Percentiles rank a stretch among this genome's conserved stretches.
Conservation (phyloP, 1,284 basidiomycete species). For the Pseudomicrostroma phylloplanum region DNA sequence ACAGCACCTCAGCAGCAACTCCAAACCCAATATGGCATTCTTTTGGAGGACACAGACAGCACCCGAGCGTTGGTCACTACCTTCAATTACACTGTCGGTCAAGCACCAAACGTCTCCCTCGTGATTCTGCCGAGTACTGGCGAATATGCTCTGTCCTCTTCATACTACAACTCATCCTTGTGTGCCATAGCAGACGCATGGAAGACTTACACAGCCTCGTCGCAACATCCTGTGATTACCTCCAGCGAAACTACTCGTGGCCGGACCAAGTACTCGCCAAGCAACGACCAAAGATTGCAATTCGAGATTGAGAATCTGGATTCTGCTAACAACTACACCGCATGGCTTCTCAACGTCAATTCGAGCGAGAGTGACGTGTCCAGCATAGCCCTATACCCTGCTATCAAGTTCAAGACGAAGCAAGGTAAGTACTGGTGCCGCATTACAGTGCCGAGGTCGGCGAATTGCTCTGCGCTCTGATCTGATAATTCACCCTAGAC, state of each 20-base stretch:
- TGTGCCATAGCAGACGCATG: slow-evolving; percentile 45
- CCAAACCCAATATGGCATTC: neutral
- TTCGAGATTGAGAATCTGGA: slow-evolving; percentile 34
- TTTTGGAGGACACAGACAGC: slow-evolving; percentile 40
- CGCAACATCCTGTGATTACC: slow-evolving; percentile 21
- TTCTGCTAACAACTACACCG: slow-evolving; percentile 49
- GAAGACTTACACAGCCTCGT: slow-evolving; percentile 13
- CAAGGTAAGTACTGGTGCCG: slow-evolving; percentile 12
- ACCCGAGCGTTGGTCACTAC: slow-evolving; percentile 44
- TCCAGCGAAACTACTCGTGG: slow-evolving; percentile 35
- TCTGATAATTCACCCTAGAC: too few relatives aligned
- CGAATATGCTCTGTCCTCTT: slow-evolving; percentile 23
- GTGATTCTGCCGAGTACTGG: slow-evolving; percentile 42
- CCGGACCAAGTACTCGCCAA: slow-evolving; percentile 18
- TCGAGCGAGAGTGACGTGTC: slow-evolving; percentile 8
- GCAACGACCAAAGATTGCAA: slow-evolving; percentile 21
- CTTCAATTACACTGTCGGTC: slow-evolving; percentile 35
- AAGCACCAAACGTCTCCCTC: slow-evolving; percentile 32
- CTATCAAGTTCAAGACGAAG: slow-evolving; percentile 51
- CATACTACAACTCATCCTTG: slow-evolving; percentile 43
- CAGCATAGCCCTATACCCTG: slow-evolving; percentile 21
- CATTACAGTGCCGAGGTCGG: neutral
- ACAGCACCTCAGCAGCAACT: neutral
- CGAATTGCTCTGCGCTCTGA: neutral
- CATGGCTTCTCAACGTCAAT: slow-evolving; percentile 47